Evolutionary conservation across 148 eudicot genomes (phyloP), one percentile per base, ranked within the genome.

Genomic region (Heliosperma pusillum): DNA sequence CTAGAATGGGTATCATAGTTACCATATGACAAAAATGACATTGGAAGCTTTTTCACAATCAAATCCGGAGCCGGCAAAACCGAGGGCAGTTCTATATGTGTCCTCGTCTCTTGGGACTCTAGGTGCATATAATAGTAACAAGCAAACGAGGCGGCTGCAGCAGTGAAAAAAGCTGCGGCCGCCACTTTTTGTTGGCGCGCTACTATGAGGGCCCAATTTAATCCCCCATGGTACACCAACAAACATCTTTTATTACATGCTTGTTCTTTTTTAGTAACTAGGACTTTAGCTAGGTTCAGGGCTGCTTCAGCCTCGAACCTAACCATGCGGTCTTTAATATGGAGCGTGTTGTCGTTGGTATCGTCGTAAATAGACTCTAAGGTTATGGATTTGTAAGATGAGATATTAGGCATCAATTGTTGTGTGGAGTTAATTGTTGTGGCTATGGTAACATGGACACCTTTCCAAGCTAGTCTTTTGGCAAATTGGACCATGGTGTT

Each of bases 401-500:
- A 20, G 11, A 67, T 56, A n/a, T 72, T 21, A 0, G 80, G 80
- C n/a, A 7, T 2, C 45, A 81, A 58, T 7, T 5, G 78, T 10
- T 25, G 50, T 12, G 67, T 69, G 70, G 75, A 79, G 7, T 7
- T 16, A 27, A 66, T 13, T 24, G 82, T 80, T 76, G 88, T 86
- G 73, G 78, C 72, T 9, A 84, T 84, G 45, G 88, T 87, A 72
- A 84, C 89, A 9, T 22, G 74, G 1, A 70, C 64, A 6, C 84
- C 78, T 19, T 60, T 60, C 72, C 56, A 76, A 36, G 70, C 29
- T 33, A 89, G 89, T 53, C 52, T 70, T 57, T 86, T 86, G 76
- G 89, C 84, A 25, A 87, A 76, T 59, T 87, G 89, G 40, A 89
- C 80, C 33, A 84, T 56, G 6, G 93, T 90, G 63, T 89, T 89